Percentiles rank a stretch among this genome's conserved stretches.
phyloP scores from a whole-genome alignment of 345 rosid genomes.

The Eucalyptus camaldulensis region DNA sequence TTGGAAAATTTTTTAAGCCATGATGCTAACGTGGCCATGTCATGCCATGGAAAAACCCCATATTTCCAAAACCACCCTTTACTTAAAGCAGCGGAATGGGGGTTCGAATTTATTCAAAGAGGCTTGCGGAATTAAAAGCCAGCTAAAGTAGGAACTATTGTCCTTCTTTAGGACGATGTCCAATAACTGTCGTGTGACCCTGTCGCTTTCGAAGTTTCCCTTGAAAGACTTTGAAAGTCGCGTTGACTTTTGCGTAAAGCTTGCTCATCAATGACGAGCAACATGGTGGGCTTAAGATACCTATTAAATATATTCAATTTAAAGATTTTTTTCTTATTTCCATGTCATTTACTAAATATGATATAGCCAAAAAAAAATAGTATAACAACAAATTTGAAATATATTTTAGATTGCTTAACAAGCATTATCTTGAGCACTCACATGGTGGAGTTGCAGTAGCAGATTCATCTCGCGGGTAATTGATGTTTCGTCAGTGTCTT shows the following conservation, averaged over 20 bases:
- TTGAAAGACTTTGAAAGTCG: not conserved
- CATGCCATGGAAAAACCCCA: not conserved
- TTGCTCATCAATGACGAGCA: not conserved
- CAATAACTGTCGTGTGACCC: not conserved
- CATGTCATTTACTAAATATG: not conserved
- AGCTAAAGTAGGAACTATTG: not conserved
- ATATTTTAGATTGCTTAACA: not conserved
- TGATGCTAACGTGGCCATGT: not conserved
- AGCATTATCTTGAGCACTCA: not conserved
- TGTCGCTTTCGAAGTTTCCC: not conserved
- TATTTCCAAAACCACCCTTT: not conserved
- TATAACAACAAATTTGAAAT: not conserved
- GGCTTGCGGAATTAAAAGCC: not conserved
- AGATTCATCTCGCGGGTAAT: not conserved
- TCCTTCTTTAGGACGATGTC: not conserved
- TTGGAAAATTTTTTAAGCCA: not conserved
- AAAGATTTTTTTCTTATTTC: too few relatives aligned
- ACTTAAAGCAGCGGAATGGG: not conserved
- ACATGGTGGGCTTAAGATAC: not conserved
- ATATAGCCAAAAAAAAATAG: not conserved
- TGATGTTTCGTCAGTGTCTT: not conserved
- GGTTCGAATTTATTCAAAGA: not conserved
- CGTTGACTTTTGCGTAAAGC: not conserved
- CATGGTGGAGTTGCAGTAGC: not conserved
- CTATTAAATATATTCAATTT: not conserved